phyloP scores from a whole-genome alignment of 352 stramenopile species.

The Globisporangium takayamanum region DNA sequence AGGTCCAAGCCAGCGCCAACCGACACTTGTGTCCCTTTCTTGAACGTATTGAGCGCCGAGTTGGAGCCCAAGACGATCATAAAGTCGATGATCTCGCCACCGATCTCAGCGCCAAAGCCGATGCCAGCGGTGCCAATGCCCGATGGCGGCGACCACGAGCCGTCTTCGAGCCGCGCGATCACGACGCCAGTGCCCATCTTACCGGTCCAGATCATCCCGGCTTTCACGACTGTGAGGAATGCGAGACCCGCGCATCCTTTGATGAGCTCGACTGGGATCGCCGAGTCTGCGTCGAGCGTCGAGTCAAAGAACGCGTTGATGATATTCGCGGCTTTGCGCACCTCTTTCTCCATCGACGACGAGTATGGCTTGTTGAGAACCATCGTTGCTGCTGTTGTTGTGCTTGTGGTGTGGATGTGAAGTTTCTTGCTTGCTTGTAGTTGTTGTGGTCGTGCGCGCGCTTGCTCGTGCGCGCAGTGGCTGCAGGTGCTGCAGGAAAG shows the following conservation, averaged over 20 bases:
- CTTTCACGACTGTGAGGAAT: slow-evolving; percentile 86
- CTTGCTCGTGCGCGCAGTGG: too few species aligned
- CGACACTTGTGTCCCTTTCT: slow-evolving; percentile 76
- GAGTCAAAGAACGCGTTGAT: slow-evolving; percentile 82
- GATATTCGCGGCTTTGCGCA: slow-evolving; percentile 76
- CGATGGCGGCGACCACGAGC: slow-evolving; percentile 77
- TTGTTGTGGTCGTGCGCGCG: too few species aligned
- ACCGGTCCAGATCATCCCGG: slow-evolving; percentile 77
- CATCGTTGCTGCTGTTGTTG: slow-evolving; percentile 27
- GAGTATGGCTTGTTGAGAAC: slow-evolving; percentile 81
- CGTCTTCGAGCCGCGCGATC: slow-evolving; percentile 69
- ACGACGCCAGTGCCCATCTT: slow-evolving; percentile 83
- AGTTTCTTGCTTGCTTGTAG: too few species aligned
- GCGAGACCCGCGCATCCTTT: slow-evolving; percentile 66
- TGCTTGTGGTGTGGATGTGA: not conserved
- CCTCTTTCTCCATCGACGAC: slow-evolving; percentile 86
- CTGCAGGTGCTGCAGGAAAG: too few species aligned
- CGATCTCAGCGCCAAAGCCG: slow-evolving; percentile 79
- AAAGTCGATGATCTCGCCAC: slow-evolving; percentile 84
- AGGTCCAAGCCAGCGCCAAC: slow-evolving; percentile 74
- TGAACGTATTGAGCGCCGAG: slow-evolving; percentile 73
- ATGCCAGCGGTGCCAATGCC: slow-evolving; percentile 77
- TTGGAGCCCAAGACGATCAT: slow-evolving; percentile 83
- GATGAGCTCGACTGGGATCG: slow-evolving; percentile 79
- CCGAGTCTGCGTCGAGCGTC: slow-evolving; percentile 56